Conservation (phyloP, 106 monocot genomes). For the Platanthera guangdongensis region DNA sequence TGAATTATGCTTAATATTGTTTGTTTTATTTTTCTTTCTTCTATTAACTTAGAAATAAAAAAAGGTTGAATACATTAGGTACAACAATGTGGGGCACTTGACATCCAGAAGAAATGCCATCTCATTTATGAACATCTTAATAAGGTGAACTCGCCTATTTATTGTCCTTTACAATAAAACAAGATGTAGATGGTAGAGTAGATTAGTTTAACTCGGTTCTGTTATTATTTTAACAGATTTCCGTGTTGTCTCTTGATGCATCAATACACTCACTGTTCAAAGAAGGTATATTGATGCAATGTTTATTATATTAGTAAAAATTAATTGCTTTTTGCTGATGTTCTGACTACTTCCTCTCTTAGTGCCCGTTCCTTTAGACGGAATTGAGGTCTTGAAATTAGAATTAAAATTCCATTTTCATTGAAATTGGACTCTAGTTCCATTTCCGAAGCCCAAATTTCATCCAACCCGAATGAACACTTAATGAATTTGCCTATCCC, state of each 20-base stretch:
- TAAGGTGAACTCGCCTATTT: constrained; percentile 33
- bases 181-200: neutral
- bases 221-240: constrained; percentile 30
- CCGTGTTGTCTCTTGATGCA: constrained; percentile 30
- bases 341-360: neutral
- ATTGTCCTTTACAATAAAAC: neutral
- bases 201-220: neutral
- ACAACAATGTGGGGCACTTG: constrained; percentile 35
- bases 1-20: neutral
- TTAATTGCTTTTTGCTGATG: neutral
- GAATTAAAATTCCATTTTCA: too few species aligned
- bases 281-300: constrained; percentile 33
- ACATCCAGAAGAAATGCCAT: constrained; percentile 36
- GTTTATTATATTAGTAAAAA: neutral
- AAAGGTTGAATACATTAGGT: constrained; percentile 17
- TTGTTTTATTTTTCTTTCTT: neutral
- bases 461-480: too few species aligned
- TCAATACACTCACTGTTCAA: constrained; percentile 7
- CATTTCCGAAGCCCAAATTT: too few species aligned
- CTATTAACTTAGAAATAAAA: neutral
- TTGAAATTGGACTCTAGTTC: too few species aligned
- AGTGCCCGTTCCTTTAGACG: neutral
- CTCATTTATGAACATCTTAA: constrained; percentile 42
- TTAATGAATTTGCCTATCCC: neutral
- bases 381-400: too few species aligned